Base-by-base conservation (phyloP, 441 rosid species). In the Syzygium syzygioides region DNA sequence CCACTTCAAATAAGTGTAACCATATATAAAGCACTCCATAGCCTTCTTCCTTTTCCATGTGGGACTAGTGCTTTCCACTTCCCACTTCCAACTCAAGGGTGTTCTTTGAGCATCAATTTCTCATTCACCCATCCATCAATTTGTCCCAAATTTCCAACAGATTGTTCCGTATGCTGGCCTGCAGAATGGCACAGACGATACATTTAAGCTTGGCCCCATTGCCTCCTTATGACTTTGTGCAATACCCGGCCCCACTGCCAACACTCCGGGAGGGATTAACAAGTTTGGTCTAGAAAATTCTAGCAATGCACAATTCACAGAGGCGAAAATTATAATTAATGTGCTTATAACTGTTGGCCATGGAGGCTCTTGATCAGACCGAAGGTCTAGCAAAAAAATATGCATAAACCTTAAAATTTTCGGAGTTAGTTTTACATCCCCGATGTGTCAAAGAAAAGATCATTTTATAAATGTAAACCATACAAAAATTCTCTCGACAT, bases 111-210 rank as follows among this genome's bases (percentile, higher is more conserved):
- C n/a, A n/a, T n/a, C n/a, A n/a, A n/a, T n/a, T n/a, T n/a, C n/a
- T n/a, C n/a, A n/a, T n/a, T n/a, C n/a, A n/a, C n/a, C n/a, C n/a
- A n/a, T n/a, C n/a, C n/a, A n/a, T n/a, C n/a, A n/a, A n/a, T n/a
- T n/a, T n/a, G n/a, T n/a, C n/a, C n/a, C n/a, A n/a, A n/a, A n/a
- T n/a, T n/a, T n/a, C n/a, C n/a, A n/a, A n/a, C n/a, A 98, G 92
- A 98, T 98, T 90, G 90, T 97, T 92, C 99, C 99, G 79, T 98
- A 97, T 89, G 99, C 99, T 88, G 99, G 99, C 87, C 94, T 98
- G 92, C 99, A 98, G 87, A 95, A 97, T 92, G 99, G 98, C 92
- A 97, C 98, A 9, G 97, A 97, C 80, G 99, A 98, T 80, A 95
- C 98, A 83, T 98, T 95, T 89, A 97, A 96, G 90, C 62, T 56